Evolutionary conservation across 2,329 filamentous ascomycete species (phyloP), one percentile per base, ranked within the genome.

Genomic region (Aspergillus fijiensis): DNA sequence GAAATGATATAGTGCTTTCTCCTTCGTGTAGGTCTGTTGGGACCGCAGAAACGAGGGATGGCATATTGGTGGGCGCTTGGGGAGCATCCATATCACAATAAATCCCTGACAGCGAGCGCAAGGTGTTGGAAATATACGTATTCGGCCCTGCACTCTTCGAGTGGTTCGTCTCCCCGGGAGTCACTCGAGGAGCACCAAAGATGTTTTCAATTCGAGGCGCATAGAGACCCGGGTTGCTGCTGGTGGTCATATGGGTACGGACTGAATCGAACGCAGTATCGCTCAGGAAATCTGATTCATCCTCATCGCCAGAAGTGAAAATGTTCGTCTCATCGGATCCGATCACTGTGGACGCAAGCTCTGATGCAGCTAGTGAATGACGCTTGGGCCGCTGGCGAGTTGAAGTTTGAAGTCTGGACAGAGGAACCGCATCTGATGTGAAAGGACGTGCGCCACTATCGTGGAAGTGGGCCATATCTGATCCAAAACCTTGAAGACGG

Each of bases 241-340:
- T 83, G 63, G 80, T 79, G 16, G 84, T 85, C 55, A 82, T 81
- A 66, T 84, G 80, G 10, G 85, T 88, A 60, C 84, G 84, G 60
- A 87, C 76, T 52, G 86, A 88, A 72, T 88, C 86, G 74, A 84
- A 88, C 16, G 82, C 79, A 25, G 82, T 86, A 63, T 88, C 86
- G 65, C 84, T 87, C 66, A 84, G 81, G 63, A 84, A 79, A 65
- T 87, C 86, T 51, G 81, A 81, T 62, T 86, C 86, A 66, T 87
- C 84, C 64, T 87, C 85, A 62, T 87, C 85, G 31, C 81, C 79
- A 23, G 83, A 86, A 47, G 81, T 81, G 63, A 85, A 79, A 31
- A 82, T 78, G 58, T 82, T 81, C 63, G 81, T 81, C 66, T 87
- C 86, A 67, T 88, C 86, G 29, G 86, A 88, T 19, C 84, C 85